Evolutionary conservation across 192 early-diverging fungal genomes (phyloP), one percentile per base, ranked within the genome.

Genomic region (Coemansia sp.): DNA sequence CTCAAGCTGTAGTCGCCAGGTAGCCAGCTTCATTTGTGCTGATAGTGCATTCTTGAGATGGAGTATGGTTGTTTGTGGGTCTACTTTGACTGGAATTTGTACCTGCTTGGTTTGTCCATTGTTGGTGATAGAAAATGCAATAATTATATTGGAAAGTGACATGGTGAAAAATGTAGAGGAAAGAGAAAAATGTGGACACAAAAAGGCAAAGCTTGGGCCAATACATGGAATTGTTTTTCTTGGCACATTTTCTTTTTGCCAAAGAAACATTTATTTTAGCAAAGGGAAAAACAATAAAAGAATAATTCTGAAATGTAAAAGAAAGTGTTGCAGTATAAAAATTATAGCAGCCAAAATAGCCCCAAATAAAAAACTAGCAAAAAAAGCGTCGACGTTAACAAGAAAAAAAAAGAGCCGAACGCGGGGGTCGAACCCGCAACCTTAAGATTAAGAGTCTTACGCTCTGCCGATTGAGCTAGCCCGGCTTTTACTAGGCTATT

Each of bases 371-470:
- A 32, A 29, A 0, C 4, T 0, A 29, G 23, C 5, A 39, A 63
- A 53, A 63, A 64, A 64, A 38, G 19, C 19, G 19, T 21, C 19
- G 19, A 21, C 19, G 19, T 21, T 21, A 21, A 21, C 19, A 21
- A 21, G 21, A 11, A 37, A 66, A 66, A 66, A 59, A 59, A 45
- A 39, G 14, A 56, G 65, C 65, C 65, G 50, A 60, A 67, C 57
- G 65, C 58, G 65, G 65, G 65, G 65, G 65, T 67, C 65, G 65
- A 67, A 67, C 65, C 65, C 65, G 58, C 65, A 67, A 60, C 65
- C 65, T 67, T 67, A 45, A 67, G 65, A 67, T 67, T 67, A 67
- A 67, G 65, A 67, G 65, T 67, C 65, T 67, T 45, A 67, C 65
- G 65, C 57, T 67, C 65, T 67, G 57, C 65, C 65, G 65, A 67